Evolutionary conservation across 768 basidiomycete genomes (phyloP).

Genomic region (Tremella mesenterica): DNA sequence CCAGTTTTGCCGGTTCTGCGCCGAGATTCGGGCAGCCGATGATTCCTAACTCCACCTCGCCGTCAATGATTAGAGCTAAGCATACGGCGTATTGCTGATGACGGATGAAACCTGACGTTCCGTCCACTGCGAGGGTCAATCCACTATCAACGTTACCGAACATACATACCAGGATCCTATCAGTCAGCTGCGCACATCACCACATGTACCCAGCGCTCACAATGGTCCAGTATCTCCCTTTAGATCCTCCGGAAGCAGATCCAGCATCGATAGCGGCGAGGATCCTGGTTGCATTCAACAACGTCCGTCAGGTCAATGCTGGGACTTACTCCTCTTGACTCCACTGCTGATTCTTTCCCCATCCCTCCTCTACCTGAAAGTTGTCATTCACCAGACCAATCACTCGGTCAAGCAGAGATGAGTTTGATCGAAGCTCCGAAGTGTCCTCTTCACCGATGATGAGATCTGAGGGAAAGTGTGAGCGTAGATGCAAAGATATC

Average conservation of each 20-base stretch:
- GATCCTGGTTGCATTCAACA: slow-evolving; percentile 48
- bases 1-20: slow-evolving; percentile 52
- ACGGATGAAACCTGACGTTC: slow-evolving; percentile 85
- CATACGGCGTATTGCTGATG: slow-evolving; percentile 92
- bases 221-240: slow-evolving; percentile 50
- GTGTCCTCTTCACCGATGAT: slow-evolving; percentile 97
- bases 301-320: neutral
- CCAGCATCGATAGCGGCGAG: slow-evolving; percentile 81
- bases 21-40: slow-evolving; percentile 86
- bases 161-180: slow-evolving; percentile 20
- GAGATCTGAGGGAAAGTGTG: slow-evolving; percentile 71
- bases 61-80: slow-evolving; percentile 70
- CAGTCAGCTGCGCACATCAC: neutral
- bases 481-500: slow-evolving; percentile 66
- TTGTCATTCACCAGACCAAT: slow-evolving; percentile 74
- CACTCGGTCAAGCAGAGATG: slow-evolving; percentile 58
- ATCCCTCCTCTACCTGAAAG: slow-evolving; percentile 51
- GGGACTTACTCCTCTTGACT: slow-evolving; percentile 31
- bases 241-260: slow-evolving; percentile 53
- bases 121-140: slow-evolving; percentile 65
- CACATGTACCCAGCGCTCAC: slow-evolving; percentile 13
- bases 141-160: neutral
- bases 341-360: slow-evolving; percentile 28
- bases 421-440: slow-evolving; percentile 56
- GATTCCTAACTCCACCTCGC: slow-evolving; percentile 69